These are phyloP conservation scores for Globisporangium echinulatum DNA, from an alignment of 352 stramenopile genomes.

Conservation along the genomic window DNA sequence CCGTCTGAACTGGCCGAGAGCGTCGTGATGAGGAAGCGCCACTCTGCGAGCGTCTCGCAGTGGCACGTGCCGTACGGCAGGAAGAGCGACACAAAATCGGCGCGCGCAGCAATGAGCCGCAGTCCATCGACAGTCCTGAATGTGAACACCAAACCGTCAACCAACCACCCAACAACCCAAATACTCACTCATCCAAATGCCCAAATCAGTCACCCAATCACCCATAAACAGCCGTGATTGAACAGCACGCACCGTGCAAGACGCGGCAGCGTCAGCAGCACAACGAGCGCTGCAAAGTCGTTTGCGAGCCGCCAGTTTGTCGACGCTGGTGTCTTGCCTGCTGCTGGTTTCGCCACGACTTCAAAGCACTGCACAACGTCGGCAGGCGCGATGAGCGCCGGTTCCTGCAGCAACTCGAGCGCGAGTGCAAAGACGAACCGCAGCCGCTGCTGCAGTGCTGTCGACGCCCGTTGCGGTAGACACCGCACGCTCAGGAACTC, in stretches of 20 bases:
- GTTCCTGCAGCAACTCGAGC: conserved; percentile 47
- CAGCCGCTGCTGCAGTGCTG: conserved; percentile 17
- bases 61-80: conserved; percentile 69
- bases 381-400: conserved; percentile 29
- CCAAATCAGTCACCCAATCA: too few species aligned
- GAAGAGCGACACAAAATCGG: conserved; percentile 54
- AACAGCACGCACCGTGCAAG: conserved; percentile 32
- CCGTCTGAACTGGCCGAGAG: conserved; percentile 40
- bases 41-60: conserved; percentile 66
- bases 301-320: conserved; percentile 35
- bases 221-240: too few species aligned
- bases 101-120: conserved; percentile 41
- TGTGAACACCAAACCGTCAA: background rate
- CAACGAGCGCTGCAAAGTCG: conserved; percentile 54
- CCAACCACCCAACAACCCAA: too few species aligned
- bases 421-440: conserved; percentile 37
- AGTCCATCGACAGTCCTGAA: conserved; percentile 49
- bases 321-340: conserved; percentile 12
- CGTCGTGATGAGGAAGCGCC: conserved; percentile 65
- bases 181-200: too few species aligned
- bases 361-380: conserved; percentile 26
- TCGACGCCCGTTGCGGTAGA: conserved; percentile 10
- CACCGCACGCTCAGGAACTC: conserved; percentile 45
- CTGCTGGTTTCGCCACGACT: background rate
- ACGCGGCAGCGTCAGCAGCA: conserved; percentile 56